These are phyloP conservation scores for Leptodermis oblonga DNA, from an alignment of 257 asterid genomes.

Conservation along the genomic window DNA sequence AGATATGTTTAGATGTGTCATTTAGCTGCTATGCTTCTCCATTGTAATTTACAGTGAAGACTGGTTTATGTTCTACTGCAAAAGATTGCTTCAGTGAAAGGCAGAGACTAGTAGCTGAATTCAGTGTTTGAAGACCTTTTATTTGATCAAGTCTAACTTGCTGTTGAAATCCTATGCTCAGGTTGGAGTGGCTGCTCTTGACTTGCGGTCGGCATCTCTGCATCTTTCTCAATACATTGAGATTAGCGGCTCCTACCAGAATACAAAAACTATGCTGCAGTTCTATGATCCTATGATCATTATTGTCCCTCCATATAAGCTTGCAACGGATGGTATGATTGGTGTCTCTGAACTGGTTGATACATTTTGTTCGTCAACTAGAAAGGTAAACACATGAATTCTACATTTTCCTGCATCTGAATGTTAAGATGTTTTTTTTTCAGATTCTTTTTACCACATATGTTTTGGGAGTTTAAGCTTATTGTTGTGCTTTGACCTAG, in stretches of 20 bases:
- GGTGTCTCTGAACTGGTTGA: conserved; percentile 91
- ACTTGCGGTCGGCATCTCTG: conserved; percentile 89
- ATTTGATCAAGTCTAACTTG: conserved; percentile 3
- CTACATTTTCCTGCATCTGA: conserved; percentile 7
- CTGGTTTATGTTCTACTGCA: not conserved
- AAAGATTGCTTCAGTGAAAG: not conserved
- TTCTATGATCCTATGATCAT: conserved; percentile 86
- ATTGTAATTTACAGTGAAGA: not conserved
- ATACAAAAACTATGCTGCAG: conserved; percentile 82
- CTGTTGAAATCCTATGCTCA: conserved; percentile 20
- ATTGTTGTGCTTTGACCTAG: conserved; percentile 40
- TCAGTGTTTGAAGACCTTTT: conserved; percentile 10
- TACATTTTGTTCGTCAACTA: conserved; percentile 58
- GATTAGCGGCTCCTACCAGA: conserved; percentile 90
- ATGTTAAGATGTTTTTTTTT: not conserved
- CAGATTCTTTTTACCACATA: conserved; percentile 3
- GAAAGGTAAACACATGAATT: conserved; percentile 46
- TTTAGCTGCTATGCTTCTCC: not conserved
- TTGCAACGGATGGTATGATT: conserved; percentile 89
- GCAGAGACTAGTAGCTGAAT: not conserved
- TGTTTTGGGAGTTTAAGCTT: conserved; percentile 18
- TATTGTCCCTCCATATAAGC: conserved; percentile 78
- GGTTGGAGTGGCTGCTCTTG: conserved; percentile 99
- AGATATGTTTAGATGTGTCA: not conserved
- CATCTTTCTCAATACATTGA: conserved; percentile 97